Evolutionary conservation across 148 eudicot species (phyloP).

Genomic region (Polygonum maritimum): DNA sequence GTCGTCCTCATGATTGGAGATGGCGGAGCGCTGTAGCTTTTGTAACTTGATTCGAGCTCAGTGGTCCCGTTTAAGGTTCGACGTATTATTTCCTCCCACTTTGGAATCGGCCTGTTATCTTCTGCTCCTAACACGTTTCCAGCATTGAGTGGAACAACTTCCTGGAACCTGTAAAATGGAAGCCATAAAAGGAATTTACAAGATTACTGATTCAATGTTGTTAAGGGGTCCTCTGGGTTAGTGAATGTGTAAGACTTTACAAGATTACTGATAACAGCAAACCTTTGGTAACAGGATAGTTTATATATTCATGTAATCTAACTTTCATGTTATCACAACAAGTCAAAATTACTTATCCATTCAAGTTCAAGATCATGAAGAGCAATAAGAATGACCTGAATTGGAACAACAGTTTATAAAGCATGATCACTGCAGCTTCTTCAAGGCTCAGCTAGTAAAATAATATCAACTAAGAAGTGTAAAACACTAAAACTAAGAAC

Average conservation of each 20-base stretch:
- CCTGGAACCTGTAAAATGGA: constrained; percentile 63
- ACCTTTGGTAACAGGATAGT: too few species aligned
- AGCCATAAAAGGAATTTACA: background rate
- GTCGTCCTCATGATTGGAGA: constrained; percentile 60
- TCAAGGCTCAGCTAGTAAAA: too few species aligned
- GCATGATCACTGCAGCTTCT: background rate
- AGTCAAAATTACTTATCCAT: background rate
- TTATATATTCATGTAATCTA: too few species aligned
- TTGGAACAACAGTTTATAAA: too few species aligned
- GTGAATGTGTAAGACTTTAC: too few species aligned
- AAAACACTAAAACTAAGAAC: too few species aligned
- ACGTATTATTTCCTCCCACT: constrained; percentile 77
- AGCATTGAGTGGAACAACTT: constrained; percentile 83
- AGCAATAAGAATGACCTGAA: background rate
- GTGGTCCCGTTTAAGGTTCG: constrained; percentile 50
- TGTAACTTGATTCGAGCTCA: constrained; percentile 35
- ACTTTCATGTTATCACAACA: too few species aligned
- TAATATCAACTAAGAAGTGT: too few species aligned
- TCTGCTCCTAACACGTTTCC: constrained; percentile 85
- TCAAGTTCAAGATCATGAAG: background rate
- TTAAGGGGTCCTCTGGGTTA: too few species aligned
- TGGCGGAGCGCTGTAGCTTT: constrained; percentile 74
- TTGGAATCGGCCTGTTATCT: constrained; percentile 57
- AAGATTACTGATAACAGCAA: too few species aligned
- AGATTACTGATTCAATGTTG: too few species aligned